Conservation (phyloP, 331 rosid genomes). For the Quercus lobata region DNA sequence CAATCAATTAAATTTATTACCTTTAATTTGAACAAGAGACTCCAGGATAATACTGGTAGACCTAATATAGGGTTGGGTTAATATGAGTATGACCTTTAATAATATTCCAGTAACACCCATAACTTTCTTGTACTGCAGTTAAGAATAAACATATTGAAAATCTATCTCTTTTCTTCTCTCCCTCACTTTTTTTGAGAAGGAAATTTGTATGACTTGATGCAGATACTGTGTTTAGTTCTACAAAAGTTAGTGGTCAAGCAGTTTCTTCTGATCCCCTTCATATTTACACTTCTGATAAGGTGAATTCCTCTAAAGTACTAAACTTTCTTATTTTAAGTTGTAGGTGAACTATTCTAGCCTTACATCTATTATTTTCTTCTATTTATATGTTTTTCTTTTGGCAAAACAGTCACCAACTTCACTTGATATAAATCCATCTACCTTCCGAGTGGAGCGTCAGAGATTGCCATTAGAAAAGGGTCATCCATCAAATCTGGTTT, state of each 20-base stretch:
- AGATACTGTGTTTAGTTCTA: conserved; percentile 38
- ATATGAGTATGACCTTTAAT: background rate
- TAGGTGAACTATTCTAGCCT: background rate
- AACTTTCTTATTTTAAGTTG: conserved; percentile 12
- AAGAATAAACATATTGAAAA: background rate
- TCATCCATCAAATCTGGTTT: conserved; percentile 44
- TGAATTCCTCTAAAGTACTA: conserved; percentile 17
- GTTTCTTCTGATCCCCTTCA: conserved; percentile 34
- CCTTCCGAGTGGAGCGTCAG: conserved; percentile 19
- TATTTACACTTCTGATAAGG: conserved; percentile 32
- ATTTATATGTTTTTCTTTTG: conserved; percentile 1
- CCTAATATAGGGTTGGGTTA: background rate
- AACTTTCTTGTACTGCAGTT: too few relatives aligned
- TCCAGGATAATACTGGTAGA: background rate
- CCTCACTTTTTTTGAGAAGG: conserved; percentile 8
- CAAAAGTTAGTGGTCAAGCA: conserved; percentile 32
- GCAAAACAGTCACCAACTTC: conserved; percentile 32
- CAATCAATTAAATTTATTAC: background rate
- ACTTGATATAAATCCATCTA: conserved; percentile 25
- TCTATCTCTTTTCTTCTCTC: background rate
- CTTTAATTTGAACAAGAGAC: background rate
- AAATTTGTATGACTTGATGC: conserved; percentile 28
- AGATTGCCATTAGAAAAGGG: conserved; percentile 34
- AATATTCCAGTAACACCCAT: background rate
- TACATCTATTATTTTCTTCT: conserved; percentile 3